Conservation (phyloP, 2,329 filamentous ascomycete species). For the Aphanocladium album region DNA sequence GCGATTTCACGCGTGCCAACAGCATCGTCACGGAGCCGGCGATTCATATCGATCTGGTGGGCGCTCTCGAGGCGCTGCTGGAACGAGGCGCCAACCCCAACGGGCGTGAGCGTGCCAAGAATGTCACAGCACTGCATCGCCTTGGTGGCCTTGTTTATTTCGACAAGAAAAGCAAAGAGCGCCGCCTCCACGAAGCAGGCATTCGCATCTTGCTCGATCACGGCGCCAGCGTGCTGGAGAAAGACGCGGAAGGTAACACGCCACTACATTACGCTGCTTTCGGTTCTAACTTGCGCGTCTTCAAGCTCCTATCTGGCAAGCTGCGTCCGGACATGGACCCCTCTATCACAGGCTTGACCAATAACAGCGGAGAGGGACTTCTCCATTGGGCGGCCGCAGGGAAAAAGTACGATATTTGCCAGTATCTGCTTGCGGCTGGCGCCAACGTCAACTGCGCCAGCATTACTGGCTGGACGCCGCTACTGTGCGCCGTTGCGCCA, state of each 20-base stretch:
- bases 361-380: constrained; percentile 21
- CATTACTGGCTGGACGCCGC: constrained; percentile 20
- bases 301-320: constrained; percentile 10
- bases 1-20: not conserved
- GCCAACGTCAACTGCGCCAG: constrained; percentile 15
- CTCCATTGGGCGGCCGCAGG: constrained; percentile 26
- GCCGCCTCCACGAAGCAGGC: constrained; percentile 13
- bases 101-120: not conserved
- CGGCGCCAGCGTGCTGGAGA: constrained; percentile 16
- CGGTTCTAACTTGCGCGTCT: constrained; percentile 15
- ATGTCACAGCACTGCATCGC: constrained; percentile 20
- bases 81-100: constrained; percentile 24
- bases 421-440: constrained; percentile 16
- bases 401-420: constrained; percentile 17
- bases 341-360: constrained; percentile 13
- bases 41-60: constrained; percentile 9
- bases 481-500: constrained; percentile 3
- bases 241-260: constrained; percentile 20
- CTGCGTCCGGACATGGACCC: constrained; percentile 15
- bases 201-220: constrained; percentile 19
- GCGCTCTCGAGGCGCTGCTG: constrained; percentile 20
- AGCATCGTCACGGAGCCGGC: constrained; percentile 13
- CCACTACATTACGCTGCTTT: constrained; percentile 19
- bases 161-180: not conserved
- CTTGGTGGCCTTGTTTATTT: constrained; percentile 12